Evolutionary conservation across 345 rosid genomes (phyloP), one percentile per base, ranked within the genome.

Genomic region (Melastoma malabathricum): DNA sequence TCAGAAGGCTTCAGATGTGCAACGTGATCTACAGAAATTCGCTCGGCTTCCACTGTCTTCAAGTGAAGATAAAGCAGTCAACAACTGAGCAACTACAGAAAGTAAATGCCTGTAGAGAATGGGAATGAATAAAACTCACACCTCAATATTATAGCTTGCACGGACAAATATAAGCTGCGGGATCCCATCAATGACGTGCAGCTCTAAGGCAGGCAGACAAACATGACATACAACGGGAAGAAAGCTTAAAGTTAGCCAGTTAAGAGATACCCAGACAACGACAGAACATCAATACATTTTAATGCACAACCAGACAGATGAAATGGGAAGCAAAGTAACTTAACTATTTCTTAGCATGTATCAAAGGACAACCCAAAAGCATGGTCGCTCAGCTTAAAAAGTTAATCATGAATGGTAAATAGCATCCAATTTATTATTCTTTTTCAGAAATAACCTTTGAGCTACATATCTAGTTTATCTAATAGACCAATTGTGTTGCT

Each of bases 1-100:
- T 87, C 89, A 58, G 98, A 86, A 34, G 98, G 96, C 68, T 90
- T 90, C 31, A 90, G 94, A 75, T 90, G 98, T 47, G 98, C 98
- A 62, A 90, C 96, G 70, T 89, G 97, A 69, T 89, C 96, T 4
- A 86, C 94, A n/a, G 97, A 89, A 48, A 90, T 90, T 62, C 98
- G 48, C 70, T 82, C 93, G 10, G 95, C 97, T 71, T 88, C 97
- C 16, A 92, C 99, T 8, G 98, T 87, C 98, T 92, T 59, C 23
- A 57, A 29, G 43, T 6, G 49, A 47, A 51, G 15, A 46, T 13
- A 58, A 18, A 50, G 31, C 39, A 64, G 19, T 7, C 43, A 7
- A 34, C 15, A 22, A 44, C 50, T 59, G 44, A 55, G 8, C 54
- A 29, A 43, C 41, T 16, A 8, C 14, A 19, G 49, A 20, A 27